These are phyloP conservation scores for Sporothrix globosa DNA, from an alignment of 2,329 filamentous ascomycete species.

Conservation along the genomic window DNA sequence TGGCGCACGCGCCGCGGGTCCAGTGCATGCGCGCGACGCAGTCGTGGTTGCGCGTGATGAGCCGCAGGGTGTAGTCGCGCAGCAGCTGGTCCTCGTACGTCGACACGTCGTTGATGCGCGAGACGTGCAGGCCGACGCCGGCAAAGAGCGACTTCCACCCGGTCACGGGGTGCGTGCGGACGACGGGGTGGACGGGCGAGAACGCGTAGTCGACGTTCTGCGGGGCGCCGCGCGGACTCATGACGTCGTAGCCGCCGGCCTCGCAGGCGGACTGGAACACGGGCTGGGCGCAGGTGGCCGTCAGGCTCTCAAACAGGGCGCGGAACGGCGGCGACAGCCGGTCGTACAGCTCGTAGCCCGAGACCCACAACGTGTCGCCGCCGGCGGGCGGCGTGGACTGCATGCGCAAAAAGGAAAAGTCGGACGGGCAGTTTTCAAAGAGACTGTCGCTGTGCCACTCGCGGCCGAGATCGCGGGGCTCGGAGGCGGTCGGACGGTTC, in stretches of 20 bases:
- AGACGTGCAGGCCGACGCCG: constrained; percentile 53
- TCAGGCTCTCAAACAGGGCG: constrained; percentile 60
- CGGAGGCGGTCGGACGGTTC: constrained; percentile 23
- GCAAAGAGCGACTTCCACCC: constrained; percentile 61
- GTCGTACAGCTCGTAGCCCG: constrained; percentile 68
- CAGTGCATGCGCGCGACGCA: constrained; percentile 55
- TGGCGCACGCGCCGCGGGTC: constrained; percentile 53
- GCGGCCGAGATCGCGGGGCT: constrained; percentile 1
- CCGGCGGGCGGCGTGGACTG: constrained; percentile 49
- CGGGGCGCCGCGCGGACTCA: constrained; percentile 51
- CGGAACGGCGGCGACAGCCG: constrained; percentile 56
- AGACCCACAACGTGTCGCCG: constrained; percentile 66
- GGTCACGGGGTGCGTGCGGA: constrained; percentile 62
- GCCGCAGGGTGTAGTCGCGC: constrained; percentile 54
- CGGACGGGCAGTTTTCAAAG: constrained; percentile 52
- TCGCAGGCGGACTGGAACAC: constrained; percentile 54
- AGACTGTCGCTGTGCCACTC: constrained; percentile 56
- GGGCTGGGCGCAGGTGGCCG: constrained; percentile 57
- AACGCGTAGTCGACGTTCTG: constrained; percentile 55
- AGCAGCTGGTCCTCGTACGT: constrained; percentile 53
- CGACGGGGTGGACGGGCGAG: constrained; percentile 56
- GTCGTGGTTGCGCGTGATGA: constrained; percentile 60
- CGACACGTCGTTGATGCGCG: constrained; percentile 54
- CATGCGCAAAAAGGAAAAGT: constrained; percentile 52
- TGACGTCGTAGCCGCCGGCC: constrained; percentile 46